Evolutionary conservation across 1,139 yeast genomes (phyloP).

Genomic region (Candida albicans): DNA sequence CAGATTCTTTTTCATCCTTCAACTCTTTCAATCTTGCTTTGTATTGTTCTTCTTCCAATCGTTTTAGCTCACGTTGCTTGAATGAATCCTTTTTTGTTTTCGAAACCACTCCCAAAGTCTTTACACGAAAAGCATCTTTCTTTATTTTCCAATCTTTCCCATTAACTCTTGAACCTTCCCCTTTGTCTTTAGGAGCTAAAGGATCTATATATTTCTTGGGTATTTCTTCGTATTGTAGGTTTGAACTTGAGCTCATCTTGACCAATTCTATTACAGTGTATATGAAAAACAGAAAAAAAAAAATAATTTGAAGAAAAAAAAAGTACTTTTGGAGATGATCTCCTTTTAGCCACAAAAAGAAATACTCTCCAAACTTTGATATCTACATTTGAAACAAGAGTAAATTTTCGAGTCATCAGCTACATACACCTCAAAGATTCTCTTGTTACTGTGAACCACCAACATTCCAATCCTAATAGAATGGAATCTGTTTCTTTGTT

Average conservation of each 20-base stretch:
- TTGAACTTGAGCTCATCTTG: constrained; percentile 28
- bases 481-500: too few species aligned
- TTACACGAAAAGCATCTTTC: constrained; percentile 52
- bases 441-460: too few species aligned
- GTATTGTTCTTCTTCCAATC: constrained; percentile 41
- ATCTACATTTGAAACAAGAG: too few species aligned
- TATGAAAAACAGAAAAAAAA: neutral
- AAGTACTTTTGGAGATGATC: too few species aligned
- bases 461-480: too few species aligned
- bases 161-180: constrained; percentile 48
- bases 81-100: constrained; percentile 20
- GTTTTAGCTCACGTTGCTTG: constrained; percentile 36
- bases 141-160: constrained; percentile 60
- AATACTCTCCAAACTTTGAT: too few species aligned
- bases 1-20: constrained; percentile 61
- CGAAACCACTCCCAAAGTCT: constrained; percentile 25
- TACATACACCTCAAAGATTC: too few species aligned
- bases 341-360: too few species aligned
- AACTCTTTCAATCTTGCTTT: constrained; percentile 56
- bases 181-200: constrained; percentile 26
- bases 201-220: constrained; percentile 33
- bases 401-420: too few species aligned
- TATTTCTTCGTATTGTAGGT: constrained; percentile 25
- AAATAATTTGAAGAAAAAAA: neutral
- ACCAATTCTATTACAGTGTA: too few species aligned